Percentiles rank a stretch among this genome's conserved stretches.
phyloP scores from a whole-genome alignment of 176 grass and related monocot genomes.

The Phyllostachys edulis region DNA sequence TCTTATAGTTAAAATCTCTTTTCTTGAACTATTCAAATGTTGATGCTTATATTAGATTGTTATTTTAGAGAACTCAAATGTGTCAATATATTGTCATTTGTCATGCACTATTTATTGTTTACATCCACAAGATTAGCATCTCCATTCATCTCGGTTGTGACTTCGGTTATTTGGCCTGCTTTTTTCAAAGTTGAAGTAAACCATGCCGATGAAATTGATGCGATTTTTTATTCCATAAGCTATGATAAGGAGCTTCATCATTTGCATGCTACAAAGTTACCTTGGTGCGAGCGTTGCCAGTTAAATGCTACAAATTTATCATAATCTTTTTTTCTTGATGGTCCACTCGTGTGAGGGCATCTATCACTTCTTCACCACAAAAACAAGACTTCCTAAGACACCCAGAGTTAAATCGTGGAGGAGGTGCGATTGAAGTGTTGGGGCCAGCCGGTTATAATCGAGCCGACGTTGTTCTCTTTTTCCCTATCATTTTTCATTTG shows the following conservation, averaged over 20 bases:
- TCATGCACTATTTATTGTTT: constrained; percentile 16
- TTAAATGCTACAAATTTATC: constrained; percentile 27
- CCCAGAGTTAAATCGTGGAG: constrained; percentile 50
- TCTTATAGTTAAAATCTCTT: background rate
- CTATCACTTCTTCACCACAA: constrained; percentile 44
- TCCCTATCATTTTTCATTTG: constrained; percentile 3
- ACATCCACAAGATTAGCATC: background rate
- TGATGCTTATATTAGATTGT: background rate
- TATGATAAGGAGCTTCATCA: constrained; percentile 88
- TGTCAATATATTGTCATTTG: background rate
- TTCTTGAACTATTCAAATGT: background rate
- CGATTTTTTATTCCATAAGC: constrained; percentile 92
- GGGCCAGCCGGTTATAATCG: constrained; percentile 97
- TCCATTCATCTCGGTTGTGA: constrained; percentile 18
- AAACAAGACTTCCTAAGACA: constrained; percentile 44
- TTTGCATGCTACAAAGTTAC: constrained; percentile 91
- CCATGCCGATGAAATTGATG: constrained; percentile 84
- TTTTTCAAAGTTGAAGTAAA: constrained; percentile 73
- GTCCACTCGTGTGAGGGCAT: constrained; percentile 41
- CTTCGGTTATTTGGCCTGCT: constrained; percentile 3
- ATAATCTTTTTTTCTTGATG: constrained; percentile 21
- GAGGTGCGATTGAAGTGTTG: constrained; percentile 63
- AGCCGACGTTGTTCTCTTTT: constrained; percentile 56
- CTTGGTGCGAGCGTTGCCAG: constrained; percentile 76
- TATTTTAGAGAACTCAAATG: constrained; percentile 4